phyloP scores from a whole-genome alignment of 129 eudicot species.

The Lactuca sativa region DNA sequence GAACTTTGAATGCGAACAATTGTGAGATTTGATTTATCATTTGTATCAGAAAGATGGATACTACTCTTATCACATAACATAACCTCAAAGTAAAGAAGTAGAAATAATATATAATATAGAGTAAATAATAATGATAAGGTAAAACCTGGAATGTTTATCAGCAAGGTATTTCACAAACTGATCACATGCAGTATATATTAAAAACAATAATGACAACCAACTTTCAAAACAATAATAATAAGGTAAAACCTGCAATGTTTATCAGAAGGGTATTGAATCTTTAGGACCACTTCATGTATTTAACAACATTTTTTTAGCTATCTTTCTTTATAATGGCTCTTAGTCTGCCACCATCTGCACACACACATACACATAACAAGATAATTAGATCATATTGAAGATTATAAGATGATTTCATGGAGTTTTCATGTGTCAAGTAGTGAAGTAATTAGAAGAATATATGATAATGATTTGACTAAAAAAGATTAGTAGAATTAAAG shows the following conservation, averaged over 20 bases:
- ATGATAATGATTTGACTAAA: constrained; percentile 15
- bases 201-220: neutral
- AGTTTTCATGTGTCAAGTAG: neutral
- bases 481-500: neutral
- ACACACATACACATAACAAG: no score
- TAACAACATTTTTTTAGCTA: no score
- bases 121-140: neutral
- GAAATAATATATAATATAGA: no score
- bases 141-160: no score
- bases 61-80: no score
- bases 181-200: no score
- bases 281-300: neutral
- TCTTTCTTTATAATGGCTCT: neutral
- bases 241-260: neutral
- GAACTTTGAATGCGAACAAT: neutral
- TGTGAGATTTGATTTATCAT: constrained; percentile 1
- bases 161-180: no score
- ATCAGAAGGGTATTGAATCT: neutral
- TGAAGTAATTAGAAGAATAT: neutral
- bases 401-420: constrained; percentile 1
- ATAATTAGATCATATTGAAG: neutral
- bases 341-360: no score
- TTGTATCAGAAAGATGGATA: no score
- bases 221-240: no score
- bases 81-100: no score